These are phyloP conservation scores for Naegleria lovaniensis DNA, from an alignment of 208 protist species.

Conservation along the genomic window DNA sequence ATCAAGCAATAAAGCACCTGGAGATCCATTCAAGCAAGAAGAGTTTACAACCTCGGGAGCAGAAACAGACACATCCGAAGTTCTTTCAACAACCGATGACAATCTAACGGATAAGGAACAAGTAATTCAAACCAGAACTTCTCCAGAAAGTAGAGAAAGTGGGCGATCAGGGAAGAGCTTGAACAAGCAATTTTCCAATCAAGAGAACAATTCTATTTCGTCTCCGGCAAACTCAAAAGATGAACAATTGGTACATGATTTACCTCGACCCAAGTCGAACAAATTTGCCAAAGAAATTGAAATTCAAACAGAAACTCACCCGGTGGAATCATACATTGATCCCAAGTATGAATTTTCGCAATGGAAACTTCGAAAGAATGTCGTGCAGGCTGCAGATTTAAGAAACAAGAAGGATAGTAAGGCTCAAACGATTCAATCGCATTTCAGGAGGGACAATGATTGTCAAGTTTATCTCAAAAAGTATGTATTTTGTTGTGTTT, in stretches of 20 bases:
- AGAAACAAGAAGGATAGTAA: conserved; percentile 73
- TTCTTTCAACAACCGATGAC: too few relatives aligned
- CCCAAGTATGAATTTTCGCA: conserved; percentile 82
- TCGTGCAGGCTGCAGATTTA: conserved; percentile 75
- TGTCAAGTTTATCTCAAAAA: conserved; percentile 65
- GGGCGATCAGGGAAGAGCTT: too few relatives aligned
- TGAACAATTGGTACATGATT: not conserved
- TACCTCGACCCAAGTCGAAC: not conserved
- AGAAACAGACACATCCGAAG: too few relatives aligned
- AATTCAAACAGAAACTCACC: conserved; percentile 68
- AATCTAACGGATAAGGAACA: too few relatives aligned
- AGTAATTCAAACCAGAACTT: too few relatives aligned
- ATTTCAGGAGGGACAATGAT: conserved; percentile 68
- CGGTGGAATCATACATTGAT: conserved; percentile 71
- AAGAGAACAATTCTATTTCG: too few relatives aligned
- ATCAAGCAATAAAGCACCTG: too few relatives aligned
- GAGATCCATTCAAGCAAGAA: too few relatives aligned
- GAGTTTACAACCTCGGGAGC: too few relatives aligned
- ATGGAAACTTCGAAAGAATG: conserved; percentile 78
- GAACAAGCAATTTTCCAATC: too few relatives aligned
- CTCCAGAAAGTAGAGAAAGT: too few relatives aligned
- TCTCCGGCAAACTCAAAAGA: not conserved
- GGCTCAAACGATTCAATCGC: conserved; percentile 66
- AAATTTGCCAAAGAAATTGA: not conserved
- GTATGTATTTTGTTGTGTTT: conserved; percentile 28